Percentiles rank a stretch among this genome's conserved stretches.
Evolutionary conservation across 2,329 filamentous ascomycete genomes (phyloP).

Genomic region (Colletotrichum tropicale): DNA sequence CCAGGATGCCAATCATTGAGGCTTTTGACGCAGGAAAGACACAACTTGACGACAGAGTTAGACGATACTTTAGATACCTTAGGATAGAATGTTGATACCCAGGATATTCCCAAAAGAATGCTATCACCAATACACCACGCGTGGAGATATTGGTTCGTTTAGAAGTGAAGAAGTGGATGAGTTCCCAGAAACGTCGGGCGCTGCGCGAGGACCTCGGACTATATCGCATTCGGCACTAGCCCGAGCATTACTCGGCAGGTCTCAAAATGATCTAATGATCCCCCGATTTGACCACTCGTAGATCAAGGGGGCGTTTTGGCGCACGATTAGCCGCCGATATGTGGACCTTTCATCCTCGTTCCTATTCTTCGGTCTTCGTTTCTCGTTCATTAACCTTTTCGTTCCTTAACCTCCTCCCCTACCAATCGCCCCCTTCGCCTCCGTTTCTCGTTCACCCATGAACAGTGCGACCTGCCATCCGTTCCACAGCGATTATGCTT

Average conservation of each 20-base stretch:
- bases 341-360: constrained; percentile 22
- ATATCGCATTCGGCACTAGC: background rate
- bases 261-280: no score
- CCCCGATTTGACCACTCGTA: no score
- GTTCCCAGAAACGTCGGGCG: background rate
- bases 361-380: constrained; percentile 4
- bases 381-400: background rate
- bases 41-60: no score
- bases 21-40: no score
- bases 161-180: background rate
- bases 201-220: background rate
- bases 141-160: background rate
- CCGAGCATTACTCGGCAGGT: background rate
- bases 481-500: background rate
- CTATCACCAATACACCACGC: background rate
- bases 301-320: background rate
- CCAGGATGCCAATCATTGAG: no score
- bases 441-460: background rate
- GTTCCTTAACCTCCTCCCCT: background rate
- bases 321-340: background rate
- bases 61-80: background rate
- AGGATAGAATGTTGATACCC: background rate
- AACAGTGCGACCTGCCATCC: background rate
- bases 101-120: background rate
- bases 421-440: background rate